Percentiles rank a stretch among this genome's conserved stretches.
Conservation (phyloP, 2,329 filamentous ascomycete genomes). For the Pseudocercospora vitis region DNA sequence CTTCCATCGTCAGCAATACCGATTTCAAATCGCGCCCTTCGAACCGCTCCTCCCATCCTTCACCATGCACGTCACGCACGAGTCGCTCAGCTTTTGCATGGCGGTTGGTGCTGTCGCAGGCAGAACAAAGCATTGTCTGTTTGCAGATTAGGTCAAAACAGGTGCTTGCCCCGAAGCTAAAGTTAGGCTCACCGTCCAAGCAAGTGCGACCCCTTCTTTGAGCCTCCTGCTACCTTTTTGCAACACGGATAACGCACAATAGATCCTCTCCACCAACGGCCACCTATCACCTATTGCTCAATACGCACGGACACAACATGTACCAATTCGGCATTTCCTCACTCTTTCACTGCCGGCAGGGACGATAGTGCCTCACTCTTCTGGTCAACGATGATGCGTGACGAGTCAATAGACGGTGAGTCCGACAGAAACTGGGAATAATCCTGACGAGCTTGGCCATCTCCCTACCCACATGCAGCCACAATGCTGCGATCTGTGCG, state of each 20-base stretch:
- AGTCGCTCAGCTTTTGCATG: conserved; percentile 9
- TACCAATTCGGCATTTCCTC: background rate
- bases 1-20: no score
- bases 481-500: conserved; percentile 1
- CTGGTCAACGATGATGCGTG: no score
- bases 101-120: background rate
- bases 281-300: background rate
- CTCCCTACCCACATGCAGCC: background rate
- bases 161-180: conserved; percentile 13
- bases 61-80: conserved; percentile 7
- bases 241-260: background rate
- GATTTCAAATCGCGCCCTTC: conserved; percentile 12
- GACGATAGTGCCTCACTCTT: no score
- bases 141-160: background rate
- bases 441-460: background rate
- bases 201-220: conserved; percentile 7
- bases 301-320: background rate
- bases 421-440: background rate
- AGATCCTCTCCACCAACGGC: background rate
- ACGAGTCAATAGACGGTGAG: background rate
- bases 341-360: background rate
- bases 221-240: background rate
- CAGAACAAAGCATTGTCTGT: conserved; percentile 1
- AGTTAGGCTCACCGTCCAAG: conserved; percentile 17
- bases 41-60: no score